Evolutionary conservation across 257 asterid species (phyloP).

Genomic region (Plectranthus barbatus): DNA sequence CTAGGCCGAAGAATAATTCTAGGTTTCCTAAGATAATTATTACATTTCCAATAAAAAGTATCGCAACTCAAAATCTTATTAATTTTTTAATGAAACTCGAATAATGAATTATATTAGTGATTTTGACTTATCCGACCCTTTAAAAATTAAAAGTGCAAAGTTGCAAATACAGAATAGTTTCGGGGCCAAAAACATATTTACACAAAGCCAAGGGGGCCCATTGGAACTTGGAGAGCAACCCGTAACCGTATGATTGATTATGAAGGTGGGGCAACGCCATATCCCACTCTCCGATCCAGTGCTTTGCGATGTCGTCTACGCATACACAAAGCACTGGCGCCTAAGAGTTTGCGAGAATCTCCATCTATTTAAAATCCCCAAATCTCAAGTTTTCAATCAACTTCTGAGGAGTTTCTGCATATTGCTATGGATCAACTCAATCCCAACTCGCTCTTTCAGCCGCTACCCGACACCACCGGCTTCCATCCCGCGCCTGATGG

Average conservation of each 20-base stretch:
- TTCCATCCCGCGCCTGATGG: conserved; percentile 39
- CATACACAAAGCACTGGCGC: conserved; percentile 21
- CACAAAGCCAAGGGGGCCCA: conserved; percentile 5
- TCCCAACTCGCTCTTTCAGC: conserved; percentile 34
- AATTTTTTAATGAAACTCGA: too few species aligned
- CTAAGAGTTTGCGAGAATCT: conserved; percentile 10
- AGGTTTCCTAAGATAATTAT: too few species aligned
- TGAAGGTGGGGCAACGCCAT: conserved; percentile 17
- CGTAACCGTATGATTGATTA: too few species aligned
- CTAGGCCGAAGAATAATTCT: too few species aligned
- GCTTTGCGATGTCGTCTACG: conserved; percentile 29
- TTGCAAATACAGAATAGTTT: not conserved
- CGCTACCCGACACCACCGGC: conserved; percentile 39
- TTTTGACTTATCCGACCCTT: too few species aligned
- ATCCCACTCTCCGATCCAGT: conserved; percentile 10
- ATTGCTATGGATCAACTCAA: conserved; percentile 52
- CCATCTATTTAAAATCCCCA: not conserved
- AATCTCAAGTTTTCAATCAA: not conserved
- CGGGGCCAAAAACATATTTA: not conserved
- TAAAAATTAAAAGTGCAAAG: too few species aligned
- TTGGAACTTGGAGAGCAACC: not conserved
- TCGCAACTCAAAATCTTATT: too few species aligned
- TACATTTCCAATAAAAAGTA: too few species aligned
- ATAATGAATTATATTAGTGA: too few species aligned
- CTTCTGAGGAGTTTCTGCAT: not conserved